Evolutionary conservation across 768 basidiomycete species (phyloP).

Genomic region (Leccinum obscurum): DNA sequence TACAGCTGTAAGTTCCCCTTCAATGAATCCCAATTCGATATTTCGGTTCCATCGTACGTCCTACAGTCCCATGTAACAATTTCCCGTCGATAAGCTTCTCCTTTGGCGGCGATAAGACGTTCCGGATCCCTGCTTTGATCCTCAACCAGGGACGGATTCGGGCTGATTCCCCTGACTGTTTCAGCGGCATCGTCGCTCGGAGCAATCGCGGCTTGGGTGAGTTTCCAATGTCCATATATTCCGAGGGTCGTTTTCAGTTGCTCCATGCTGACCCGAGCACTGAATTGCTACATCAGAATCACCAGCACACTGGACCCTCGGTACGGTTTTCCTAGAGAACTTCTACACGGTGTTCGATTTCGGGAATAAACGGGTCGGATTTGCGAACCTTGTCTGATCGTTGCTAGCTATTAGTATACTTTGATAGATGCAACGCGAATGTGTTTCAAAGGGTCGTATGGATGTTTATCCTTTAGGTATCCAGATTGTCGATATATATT

Average conservation of each 20-base stretch:
- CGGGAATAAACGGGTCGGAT: background rate
- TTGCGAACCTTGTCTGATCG: background rate
- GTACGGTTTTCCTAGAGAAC: background rate
- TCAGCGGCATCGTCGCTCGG: background rate
- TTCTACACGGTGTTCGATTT: background rate
- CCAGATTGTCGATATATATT: too few species aligned
- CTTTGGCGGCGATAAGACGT: background rate
- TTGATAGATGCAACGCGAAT: too few species aligned
- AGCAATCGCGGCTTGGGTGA: background rate
- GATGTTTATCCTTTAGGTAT: too few species aligned
- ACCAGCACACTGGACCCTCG: background rate
- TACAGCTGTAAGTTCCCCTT: background rate
- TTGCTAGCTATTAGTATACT: too few species aligned
- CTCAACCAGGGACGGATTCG: background rate
- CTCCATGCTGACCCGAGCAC: background rate
- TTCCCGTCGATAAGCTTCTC: background rate
- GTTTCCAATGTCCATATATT: too few species aligned
- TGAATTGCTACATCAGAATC: background rate
- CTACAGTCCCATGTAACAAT: background rate
- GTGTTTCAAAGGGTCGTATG: too few species aligned
- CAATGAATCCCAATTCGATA: background rate
- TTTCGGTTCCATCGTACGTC: background rate
- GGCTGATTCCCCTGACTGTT: background rate
- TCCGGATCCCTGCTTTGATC: background rate
- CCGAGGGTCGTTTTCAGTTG: too few species aligned